Evolutionary conservation across 2,329 filamentous ascomycete species (phyloP).

Genomic region (Dichotomopilus funicola): DNA sequence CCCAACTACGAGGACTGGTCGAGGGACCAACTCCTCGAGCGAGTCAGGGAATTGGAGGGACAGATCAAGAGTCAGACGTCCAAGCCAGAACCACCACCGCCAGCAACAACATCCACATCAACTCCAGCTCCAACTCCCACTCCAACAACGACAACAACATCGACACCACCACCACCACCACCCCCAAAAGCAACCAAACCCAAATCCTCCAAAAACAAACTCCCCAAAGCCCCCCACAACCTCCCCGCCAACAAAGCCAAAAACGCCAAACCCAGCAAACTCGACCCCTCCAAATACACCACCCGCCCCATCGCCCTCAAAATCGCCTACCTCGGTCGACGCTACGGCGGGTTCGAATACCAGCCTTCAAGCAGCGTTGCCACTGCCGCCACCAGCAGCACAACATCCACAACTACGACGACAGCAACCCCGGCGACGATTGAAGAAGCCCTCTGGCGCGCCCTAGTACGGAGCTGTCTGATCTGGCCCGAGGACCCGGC

Average conservation of each 20-base stretch:
- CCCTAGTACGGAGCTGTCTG: slow-evolving; percentile 71
- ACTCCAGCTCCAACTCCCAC: neutral
- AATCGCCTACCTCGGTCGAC: slow-evolving; percentile 84
- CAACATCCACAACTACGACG: too few species aligned
- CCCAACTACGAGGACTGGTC: slow-evolving; percentile 59
- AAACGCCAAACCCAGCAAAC: slow-evolving; percentile 44
- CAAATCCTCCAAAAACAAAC: neutral
- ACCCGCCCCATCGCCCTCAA: slow-evolving; percentile 86
- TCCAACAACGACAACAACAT: neutral
- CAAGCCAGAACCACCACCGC: neutral
- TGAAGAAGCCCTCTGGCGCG: slow-evolving; percentile 91
- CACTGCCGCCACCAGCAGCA: too few species aligned
- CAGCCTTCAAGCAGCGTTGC: too few species aligned
- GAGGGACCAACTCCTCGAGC: slow-evolving; percentile 59
- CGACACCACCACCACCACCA: neutral
- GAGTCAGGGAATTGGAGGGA: slow-evolving; percentile 61
- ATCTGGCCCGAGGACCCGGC: slow-evolving; percentile 64
- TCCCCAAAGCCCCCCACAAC: neutral
- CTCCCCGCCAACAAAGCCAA: slow-evolving; percentile 24
- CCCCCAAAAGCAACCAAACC: neutral
- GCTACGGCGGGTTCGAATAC: slow-evolving; percentile 49
- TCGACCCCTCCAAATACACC: slow-evolving; percentile 75
- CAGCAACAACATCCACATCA: neutral
- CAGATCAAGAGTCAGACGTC: slow-evolving; percentile 42
- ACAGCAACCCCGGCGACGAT: slow-evolving; percentile 69